Conservation (phyloP, 1,284 basidiomycete genomes). For the Irpex sp. region DNA sequence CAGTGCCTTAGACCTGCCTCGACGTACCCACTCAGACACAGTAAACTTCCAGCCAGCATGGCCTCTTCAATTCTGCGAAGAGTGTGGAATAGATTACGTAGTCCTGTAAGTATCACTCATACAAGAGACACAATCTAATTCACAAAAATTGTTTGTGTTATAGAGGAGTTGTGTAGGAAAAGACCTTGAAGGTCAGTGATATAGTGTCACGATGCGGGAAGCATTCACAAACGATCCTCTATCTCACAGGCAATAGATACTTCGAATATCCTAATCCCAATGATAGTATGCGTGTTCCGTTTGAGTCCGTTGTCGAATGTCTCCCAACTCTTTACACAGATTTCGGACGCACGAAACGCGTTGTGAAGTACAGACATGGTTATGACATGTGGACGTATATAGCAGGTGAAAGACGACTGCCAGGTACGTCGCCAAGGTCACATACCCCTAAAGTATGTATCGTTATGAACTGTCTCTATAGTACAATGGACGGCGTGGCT, state of each 20-base stretch:
- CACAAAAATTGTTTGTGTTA: background rate
- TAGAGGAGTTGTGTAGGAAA: conserved; percentile 24
- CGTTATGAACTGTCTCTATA: conserved; percentile 2
- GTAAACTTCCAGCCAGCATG: background rate
- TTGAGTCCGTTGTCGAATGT: background rate
- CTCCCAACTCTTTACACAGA: conserved; percentile 7
- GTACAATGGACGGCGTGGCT: conserved; percentile 32
- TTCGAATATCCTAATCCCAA: conserved; percentile 26
- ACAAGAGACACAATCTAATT: background rate
- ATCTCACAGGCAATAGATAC: conserved; percentile 24
- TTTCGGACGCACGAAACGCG: conserved; percentile 23
- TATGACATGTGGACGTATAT: conserved; percentile 27
- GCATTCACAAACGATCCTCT: background rate
- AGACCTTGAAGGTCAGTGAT: conserved; percentile 25
- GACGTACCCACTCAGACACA: background rate
- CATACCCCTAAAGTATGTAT: background rate
- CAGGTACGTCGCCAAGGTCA: conserved; percentile 17
- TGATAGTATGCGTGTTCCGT: conserved; percentile 15
- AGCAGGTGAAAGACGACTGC: conserved; percentile 20
- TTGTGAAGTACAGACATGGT: conserved; percentile 28
- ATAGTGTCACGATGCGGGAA: background rate
- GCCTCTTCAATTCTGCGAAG: conserved; percentile 15
- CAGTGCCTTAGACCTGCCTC: too few species aligned
- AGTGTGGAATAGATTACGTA: conserved; percentile 19
- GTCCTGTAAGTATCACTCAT: conserved; percentile 18